These are phyloP conservation scores for Lobosporangium transversale DNA, from an alignment of 192 early-diverging fungal genomes.

Conservation along the genomic window DNA sequence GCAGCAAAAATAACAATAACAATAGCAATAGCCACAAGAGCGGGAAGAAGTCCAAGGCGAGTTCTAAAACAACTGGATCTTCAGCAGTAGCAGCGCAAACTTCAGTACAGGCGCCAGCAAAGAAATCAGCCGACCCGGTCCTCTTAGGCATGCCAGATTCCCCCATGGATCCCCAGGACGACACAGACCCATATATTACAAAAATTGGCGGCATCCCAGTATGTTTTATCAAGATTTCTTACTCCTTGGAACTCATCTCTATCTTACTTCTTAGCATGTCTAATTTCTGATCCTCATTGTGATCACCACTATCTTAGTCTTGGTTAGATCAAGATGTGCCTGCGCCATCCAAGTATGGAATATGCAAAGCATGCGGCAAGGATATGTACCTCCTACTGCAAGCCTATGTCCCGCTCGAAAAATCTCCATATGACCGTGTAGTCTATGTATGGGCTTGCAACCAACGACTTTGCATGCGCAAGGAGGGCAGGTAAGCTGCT, in stretches of 20 bases:
- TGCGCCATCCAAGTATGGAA: constrained; percentile 37
- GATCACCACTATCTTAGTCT: constrained; percentile 10
- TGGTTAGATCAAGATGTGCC: constrained; percentile 55
- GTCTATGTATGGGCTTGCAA: constrained; percentile 88
- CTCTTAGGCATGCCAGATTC: constrained; percentile 63
- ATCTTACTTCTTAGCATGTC: neutral
- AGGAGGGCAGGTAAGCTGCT: constrained; percentile 73
- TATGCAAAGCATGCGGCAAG: constrained; percentile 67
- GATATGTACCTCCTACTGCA: constrained; percentile 78
- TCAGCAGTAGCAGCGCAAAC: too few species aligned
- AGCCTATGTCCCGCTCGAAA: constrained; percentile 76
- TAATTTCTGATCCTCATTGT: neutral
- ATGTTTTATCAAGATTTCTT: constrained; percentile 7
- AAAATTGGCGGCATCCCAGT: constrained; percentile 77
- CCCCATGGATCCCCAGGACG: constrained; percentile 52
- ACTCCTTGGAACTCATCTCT: neutral
- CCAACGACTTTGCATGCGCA: constrained; percentile 74
- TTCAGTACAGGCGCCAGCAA: neutral
- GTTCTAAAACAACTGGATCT: neutral
- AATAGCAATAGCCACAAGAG: constrained; percentile 9
- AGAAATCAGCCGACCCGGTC: constrained; percentile 48
- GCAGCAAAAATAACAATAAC: constrained; percentile 2
- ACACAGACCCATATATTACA: constrained; percentile 66
- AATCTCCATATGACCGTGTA: constrained; percentile 75
- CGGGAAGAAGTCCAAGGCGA: constrained; percentile 14